Evolutionary conservation across 768 basidiomycete species (phyloP), one percentile per base, ranked within the genome.

Genomic region (Mrakia hoshinonis): DNA sequence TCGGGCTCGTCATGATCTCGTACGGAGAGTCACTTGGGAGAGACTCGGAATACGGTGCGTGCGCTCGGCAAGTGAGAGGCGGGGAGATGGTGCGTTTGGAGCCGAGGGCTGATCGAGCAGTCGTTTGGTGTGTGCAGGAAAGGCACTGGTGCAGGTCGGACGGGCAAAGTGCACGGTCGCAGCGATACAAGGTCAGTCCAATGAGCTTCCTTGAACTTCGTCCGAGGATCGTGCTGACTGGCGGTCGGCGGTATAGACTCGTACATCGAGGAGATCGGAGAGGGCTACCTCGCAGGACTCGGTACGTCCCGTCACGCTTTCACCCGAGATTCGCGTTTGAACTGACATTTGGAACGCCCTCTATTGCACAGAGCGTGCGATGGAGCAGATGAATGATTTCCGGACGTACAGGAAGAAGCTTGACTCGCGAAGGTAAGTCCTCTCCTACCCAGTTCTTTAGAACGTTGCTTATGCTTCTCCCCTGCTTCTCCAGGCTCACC

Each of bases 111-210:
- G 38, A 22, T 22, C 61, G n/a, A n/a, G n/a, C n/a, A 9, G n/a
- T 15, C 11, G 67, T 39, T 54, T 74, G 31, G 31, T 26, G 3
- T n/a, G 54, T 3, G n/a, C 51, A 91, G 91, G 90, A 18, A 83
- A 83, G n/a, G 87, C 85, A 0, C 82, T 96, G 20, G 83, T 88
- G 18, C 86, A 84, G 70, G 78, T 92, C 49, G 93, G 93, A 26
- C 86, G 88, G 71, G 90, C 90, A 0, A 89, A 92, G 76, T 92
- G 89, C 81, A 89, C 88, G 77, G 81, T 91, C 29, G 92, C 93
- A 11, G 87, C 86, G 20, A 82, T 92, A 18, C 93, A 96, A 78
- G 91, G 94, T 76, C 85, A 87, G 0, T 91, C 85, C 76, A 36
- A 87, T 88, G 0, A 79, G 87, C 69, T 85, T 85, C 7, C 84